Percentiles rank a stretch among this genome's conserved stretches.
Evolutionary conservation across 768 basidiomycete genomes (phyloP).

Genomic region (Macrolepiota fuliginosa): DNA sequence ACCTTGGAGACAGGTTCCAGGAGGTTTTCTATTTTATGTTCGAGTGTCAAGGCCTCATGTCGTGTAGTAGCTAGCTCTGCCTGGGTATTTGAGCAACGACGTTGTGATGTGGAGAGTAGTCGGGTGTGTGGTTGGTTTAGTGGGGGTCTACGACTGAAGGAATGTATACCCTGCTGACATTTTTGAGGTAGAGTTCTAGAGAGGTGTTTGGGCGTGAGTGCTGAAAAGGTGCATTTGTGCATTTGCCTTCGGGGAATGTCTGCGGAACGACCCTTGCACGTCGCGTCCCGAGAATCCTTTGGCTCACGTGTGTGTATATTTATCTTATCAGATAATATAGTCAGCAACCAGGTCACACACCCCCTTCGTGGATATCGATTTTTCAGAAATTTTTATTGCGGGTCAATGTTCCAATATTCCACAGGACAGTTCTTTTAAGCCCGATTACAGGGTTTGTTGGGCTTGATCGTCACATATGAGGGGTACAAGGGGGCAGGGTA

Average conservation of each 20-base stretch:
- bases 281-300: background rate
- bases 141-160: background rate
- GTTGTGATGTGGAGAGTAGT: background rate
- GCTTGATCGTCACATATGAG: too few species aligned
- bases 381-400: too few species aligned
- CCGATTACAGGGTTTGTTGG: too few species aligned
- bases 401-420: too few species aligned
- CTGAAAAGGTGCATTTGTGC: constrained; percentile 4
- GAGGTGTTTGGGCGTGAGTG: background rate
- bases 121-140: background rate
- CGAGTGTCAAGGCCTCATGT: constrained; percentile 38
- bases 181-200: background rate
- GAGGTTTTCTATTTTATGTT: constrained; percentile 47
- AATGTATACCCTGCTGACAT: background rate
- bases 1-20: constrained; percentile 41
- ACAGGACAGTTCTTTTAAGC: too few species aligned
- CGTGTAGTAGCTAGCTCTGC: background rate
- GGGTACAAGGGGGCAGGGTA: too few species aligned
- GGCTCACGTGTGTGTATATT: background rate
- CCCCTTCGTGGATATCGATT: too few species aligned
- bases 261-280: background rate
- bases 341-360: background rate
- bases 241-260: constrained; percentile 3
- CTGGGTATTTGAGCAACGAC: background rate
- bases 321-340: constrained; percentile 1